Evolutionary conservation across 495 filamentous ascomycete species (phyloP).

Genomic region (Penicillium parvum): DNA sequence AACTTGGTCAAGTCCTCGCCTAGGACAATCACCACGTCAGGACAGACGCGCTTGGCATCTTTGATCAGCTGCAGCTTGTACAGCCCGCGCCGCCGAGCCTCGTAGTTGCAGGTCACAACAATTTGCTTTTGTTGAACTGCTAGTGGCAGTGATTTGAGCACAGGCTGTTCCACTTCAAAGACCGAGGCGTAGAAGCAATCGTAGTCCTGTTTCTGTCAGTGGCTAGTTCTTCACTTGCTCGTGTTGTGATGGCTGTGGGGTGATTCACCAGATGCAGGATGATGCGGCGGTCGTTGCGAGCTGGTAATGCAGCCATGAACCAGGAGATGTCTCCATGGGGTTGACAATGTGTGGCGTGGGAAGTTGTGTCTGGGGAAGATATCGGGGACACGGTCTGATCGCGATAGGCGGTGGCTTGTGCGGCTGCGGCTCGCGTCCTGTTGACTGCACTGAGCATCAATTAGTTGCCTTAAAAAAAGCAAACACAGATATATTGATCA

Average conservation of each 20-base stretch:
- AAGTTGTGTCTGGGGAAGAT: not conserved
- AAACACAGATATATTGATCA: too few species aligned
- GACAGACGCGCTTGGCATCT: constrained; percentile 76
- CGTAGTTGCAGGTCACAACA: constrained; percentile 93
- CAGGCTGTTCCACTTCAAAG: constrained; percentile 74
- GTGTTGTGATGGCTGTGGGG: not conserved
- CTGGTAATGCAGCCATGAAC: constrained; percentile 40
- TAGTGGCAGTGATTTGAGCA: constrained; percentile 65
- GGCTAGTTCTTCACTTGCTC: not conserved
- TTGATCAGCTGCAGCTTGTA: constrained; percentile 78
- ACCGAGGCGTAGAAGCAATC: constrained; percentile 94
- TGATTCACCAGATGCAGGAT: constrained; percentile 75
- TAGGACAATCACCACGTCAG: constrained; percentile 77
- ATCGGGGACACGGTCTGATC: not conserved
- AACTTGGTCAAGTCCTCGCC: constrained; percentile 86
- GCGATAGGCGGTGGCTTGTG: not conserved
- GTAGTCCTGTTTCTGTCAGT: constrained; percentile 57
- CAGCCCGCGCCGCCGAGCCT: constrained; percentile 70
- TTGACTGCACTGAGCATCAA: too few species aligned
- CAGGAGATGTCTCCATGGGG: constrained; percentile 11
- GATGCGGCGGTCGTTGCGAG: constrained; percentile 59
- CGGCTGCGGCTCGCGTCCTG: too few species aligned
- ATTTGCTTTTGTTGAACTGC: constrained; percentile 85
- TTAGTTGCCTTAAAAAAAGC: too few species aligned
- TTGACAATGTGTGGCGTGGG: too few species aligned